Evolutionary conservation across 805 yeast species (phyloP).

Genomic region (Isabelozyma heimii): DNA sequence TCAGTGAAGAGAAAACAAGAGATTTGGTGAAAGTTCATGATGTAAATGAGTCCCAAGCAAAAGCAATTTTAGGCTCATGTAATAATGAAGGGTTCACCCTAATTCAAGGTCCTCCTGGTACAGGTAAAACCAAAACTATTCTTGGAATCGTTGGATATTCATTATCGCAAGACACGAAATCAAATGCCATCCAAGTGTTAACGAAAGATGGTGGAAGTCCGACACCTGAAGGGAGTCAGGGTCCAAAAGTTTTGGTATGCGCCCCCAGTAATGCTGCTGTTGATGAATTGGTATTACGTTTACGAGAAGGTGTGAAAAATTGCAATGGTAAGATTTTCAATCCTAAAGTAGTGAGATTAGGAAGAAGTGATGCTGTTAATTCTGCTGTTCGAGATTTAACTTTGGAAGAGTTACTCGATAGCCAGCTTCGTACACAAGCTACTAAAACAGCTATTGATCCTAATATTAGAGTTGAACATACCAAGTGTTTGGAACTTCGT

Average conservation of each 20-base stretch:
- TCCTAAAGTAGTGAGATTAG: constrained; percentile 81
- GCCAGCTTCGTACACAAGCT: constrained; percentile 43
- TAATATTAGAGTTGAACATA: constrained; percentile 49
- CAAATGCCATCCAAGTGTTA: constrained; percentile 12
- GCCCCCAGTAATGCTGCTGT: constrained; percentile 99
- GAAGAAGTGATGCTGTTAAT: constrained; percentile 85
- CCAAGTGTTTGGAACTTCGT: constrained; percentile 54
- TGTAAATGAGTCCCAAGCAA: constrained; percentile 88
- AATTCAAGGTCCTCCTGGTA: constrained; percentile 99
- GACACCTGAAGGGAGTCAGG: constrained; percentile 25
- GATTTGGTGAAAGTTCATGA: constrained; percentile 48
- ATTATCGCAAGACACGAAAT: constrained; percentile 36
- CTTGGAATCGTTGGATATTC: constrained; percentile 84
- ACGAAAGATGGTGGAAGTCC: constrained; percentile 25
- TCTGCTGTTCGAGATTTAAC: constrained; percentile 78
- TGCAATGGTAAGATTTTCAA: constrained; percentile 49
- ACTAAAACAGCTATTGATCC: constrained; percentile 43
- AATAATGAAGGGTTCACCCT: constrained; percentile 73
- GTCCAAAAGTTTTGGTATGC: constrained; percentile 73
- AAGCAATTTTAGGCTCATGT: constrained; percentile 76
- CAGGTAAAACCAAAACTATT: constrained; percentile 97
- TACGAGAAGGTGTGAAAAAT: constrained; percentile 66
- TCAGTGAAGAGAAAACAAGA: constrained; percentile 32
- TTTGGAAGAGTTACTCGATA: constrained; percentile 80
- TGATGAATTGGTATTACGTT: constrained; percentile 85